phyloP scores from a whole-genome alignment of 805 yeast species.

The Kluyveromyces dobzhanskii region DNA sequence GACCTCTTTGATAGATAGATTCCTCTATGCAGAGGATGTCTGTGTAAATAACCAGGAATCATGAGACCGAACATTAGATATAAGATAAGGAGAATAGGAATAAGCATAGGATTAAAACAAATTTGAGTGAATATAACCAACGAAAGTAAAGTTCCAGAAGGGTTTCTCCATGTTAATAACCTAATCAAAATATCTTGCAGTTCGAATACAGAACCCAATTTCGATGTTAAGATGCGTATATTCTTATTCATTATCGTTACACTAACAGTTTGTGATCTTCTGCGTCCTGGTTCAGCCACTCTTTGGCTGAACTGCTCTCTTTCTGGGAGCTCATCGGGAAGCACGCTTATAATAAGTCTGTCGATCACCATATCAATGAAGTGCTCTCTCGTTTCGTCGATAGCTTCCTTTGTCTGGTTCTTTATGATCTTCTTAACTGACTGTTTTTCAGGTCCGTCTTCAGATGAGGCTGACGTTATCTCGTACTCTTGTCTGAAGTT shows the following conservation, averaged over 20 bases:
- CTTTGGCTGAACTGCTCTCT: conserved; percentile 35
- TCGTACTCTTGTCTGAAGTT: conserved; percentile 17
- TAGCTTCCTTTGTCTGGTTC: background rate
- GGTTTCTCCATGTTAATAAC: conserved; percentile 66
- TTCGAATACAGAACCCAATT: conserved; percentile 48
- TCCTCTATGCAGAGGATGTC: conserved; percentile 54
- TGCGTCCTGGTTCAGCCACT: conserved; percentile 37
- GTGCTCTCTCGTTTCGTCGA: conserved; percentile 30
- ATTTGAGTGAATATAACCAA: conserved; percentile 55
- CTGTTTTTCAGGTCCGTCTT: conserved; percentile 11
- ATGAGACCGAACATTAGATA: conserved; percentile 48
- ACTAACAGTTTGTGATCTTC: conserved; percentile 45
- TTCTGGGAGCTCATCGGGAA: conserved; percentile 43
- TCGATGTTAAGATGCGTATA: conserved; percentile 45
- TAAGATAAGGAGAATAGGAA: conserved; percentile 55
- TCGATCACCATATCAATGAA: conserved; percentile 54
- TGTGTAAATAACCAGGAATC: conserved; percentile 58
- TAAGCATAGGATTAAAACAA: conserved; percentile 63
- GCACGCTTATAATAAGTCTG: conserved; percentile 40
- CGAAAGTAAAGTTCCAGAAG: conserved; percentile 56
- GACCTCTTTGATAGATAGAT: conserved; percentile 36
- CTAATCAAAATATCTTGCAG: conserved; percentile 54
- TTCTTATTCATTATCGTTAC: conserved; percentile 48
- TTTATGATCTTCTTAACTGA: background rate
- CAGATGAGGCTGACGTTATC: conserved; percentile 5